Evolutionary conservation across 495 filamentous ascomycete genomes (phyloP), one percentile per base, ranked within the genome.

Genomic region (Usnea hakonensis): DNA sequence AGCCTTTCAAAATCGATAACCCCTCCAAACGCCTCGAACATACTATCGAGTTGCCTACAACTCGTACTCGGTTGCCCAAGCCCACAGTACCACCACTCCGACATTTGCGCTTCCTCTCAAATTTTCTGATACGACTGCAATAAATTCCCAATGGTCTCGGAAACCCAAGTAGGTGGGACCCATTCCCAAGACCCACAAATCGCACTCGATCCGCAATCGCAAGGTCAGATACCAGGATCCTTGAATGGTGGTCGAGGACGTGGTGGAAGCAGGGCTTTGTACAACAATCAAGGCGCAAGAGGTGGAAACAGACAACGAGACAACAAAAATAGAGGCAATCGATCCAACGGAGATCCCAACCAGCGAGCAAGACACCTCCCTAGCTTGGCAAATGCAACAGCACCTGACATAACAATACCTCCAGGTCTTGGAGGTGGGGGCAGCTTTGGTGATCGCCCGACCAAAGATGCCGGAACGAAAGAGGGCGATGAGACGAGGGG

Each of bases 361-460:
- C 64, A 66, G 30, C 26, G 43, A 23, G 44, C 30, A 21, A 52
- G 52, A 30, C 41, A 63, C 64, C 50, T 32, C 13, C 59, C 61
- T 9, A 60, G 37, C 17, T 32, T 38, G 5, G 21, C 41, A 35
- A 37, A 58, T 23, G 50, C 46, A 8, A 65, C 69, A 59, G 60
- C 71, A 14, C 65, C 66, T 14, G 41, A 48, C 41, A 60, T 70
- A 65, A 65, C 73, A 62, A 70, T 68, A 28, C 63, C 60, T n/a
- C 71, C 66, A 53, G 70, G 63, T 43, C 58, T 70, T 33, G 62
- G 56, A 36, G 63, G 64, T 60, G 57, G 63, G 66, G 75, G 74
- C 74, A 73, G 64, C 71, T 74, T 73, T 70, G 71, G 74, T 72
- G 66, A 41, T 70, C 71, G 69, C 70, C 74, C 70, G 71, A 74